Evolutionary conservation across 768 basidiomycete genomes (phyloP), one percentile per base, ranked within the genome.

Genomic region (Punctularia strigosozonata): DNA sequence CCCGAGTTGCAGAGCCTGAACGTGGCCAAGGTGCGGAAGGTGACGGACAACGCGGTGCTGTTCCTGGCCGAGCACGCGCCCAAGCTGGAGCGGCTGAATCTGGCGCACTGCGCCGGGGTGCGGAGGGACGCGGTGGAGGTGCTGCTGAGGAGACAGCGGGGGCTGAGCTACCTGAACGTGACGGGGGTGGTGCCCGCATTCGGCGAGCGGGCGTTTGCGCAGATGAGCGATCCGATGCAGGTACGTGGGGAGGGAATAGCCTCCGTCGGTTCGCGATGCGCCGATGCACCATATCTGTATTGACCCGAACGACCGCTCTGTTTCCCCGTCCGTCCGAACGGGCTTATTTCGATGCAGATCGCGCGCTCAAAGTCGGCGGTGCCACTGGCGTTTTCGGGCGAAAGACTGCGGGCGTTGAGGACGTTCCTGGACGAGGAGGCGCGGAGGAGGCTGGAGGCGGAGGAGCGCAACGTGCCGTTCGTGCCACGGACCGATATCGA

Each of bases 71-170:
- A 87, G 48, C 75, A 87, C 57, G 73, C 66, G 25, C 62, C 53
- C 22, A 65, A 65, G 24, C 64, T 95, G 47, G 85, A 90, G 51
- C 74, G 87, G 19, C 66, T 94, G 35, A 82, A 95, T 51, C 60
- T 97, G 25, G 84, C 85, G 21, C 87, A 89, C 54, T 97, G 91
- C 61, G 79, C 81, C 48, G 69, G 76, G 40, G 61, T 97, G 39
- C 77, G 82, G 20, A 70, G 92, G 26, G 71, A 77, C 31, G 83
- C 85, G 6, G 61, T 89, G 23, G 81, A 86, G 44, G 66, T 73
- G 35, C 59, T 92, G 12, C 56, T 92, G 37, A 71, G 69, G 42
- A 64, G 68, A 39, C 66, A 81, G 17, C 59, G 60, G 31, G 63
- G 64, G 26, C 61, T 95, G 32, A 77, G 76, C 36, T 80, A 89